Conservation (phyloP, 176 grass and related monocot species). For the Triticum timopheevii region DNA sequence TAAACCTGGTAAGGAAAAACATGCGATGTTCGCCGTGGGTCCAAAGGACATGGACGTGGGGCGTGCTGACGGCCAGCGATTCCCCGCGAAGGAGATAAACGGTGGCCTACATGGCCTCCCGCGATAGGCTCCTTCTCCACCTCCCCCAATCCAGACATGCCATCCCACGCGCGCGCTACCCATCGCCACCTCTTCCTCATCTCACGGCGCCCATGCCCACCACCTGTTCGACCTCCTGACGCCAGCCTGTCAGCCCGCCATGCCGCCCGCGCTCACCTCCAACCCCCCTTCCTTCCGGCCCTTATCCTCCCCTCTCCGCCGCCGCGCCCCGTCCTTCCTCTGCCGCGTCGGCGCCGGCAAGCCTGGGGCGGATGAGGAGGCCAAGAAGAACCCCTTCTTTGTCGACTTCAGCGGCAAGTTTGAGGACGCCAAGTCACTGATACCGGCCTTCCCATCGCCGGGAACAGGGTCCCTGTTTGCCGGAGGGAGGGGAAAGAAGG, state of each 20-base stretch:
- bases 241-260: slow-evolving; percentile 21
- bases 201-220: slow-evolving; percentile 46
- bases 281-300: slow-evolving; percentile 64
- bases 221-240: slow-evolving; percentile 44
- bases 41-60: slow-evolving; percentile 16
- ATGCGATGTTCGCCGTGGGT: neutral
- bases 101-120: slow-evolving; percentile 36
- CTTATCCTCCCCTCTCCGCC: slow-evolving; percentile 34
- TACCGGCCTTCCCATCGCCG: slow-evolving; percentile 52
- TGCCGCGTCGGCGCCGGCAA: slow-evolving; percentile 45
- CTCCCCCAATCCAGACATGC: slow-evolving; percentile 43
- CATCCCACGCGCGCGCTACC: neutral
- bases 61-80: slow-evolving; percentile 22
- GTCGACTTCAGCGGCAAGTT: slow-evolving; percentile 59
- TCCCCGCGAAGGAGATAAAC: slow-evolving; percentile 32
- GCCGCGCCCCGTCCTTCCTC: slow-evolving; percentile 31
- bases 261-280: slow-evolving; percentile 93
- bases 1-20: neutral
- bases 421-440: slow-evolving; percentile 51
- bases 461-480: slow-evolving; percentile 43
- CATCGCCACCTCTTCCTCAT: slow-evolving; percentile 43
- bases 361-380: slow-evolving; percentile 33
- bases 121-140: slow-evolving; percentile 39
- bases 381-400: slow-evolving; percentile 61
- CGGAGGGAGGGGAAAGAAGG: slow-evolving; percentile 50